Conservation (phyloP, 257 asterid species). For the Primulina huaijiensis region DNA sequence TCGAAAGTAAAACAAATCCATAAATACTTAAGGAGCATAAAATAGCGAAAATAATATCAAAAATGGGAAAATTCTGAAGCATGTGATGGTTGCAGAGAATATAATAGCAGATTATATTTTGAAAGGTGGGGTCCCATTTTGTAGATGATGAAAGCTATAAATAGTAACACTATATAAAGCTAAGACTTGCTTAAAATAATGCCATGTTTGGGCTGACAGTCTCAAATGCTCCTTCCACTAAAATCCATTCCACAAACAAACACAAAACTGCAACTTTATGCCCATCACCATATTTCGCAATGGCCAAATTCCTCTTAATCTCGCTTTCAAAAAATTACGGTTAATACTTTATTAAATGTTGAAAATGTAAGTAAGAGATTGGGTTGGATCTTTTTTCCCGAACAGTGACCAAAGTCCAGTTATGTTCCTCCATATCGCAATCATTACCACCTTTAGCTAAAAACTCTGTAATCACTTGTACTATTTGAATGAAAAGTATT, state of each 20-base stretch:
- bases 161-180: conserved; percentile 17
- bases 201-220: conserved; percentile 47
- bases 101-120: conserved; percentile 41
- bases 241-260: conserved; percentile 21
- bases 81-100: conserved; percentile 51
- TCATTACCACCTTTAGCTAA: no score
- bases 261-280: background rate
- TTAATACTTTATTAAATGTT: no score
- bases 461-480: no score
- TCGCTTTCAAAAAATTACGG: no score
- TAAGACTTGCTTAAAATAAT: background rate
- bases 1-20: no score
- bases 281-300: background rate
- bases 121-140: conserved; percentile 32
- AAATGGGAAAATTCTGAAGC: conserved; percentile 33
- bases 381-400: no score
- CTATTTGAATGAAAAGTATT: no score
- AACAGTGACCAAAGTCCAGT: no score
- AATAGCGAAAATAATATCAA: conserved; percentile 6
- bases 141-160: conserved; percentile 7
- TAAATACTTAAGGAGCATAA: background rate
- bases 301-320: no score
- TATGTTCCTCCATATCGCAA: no score
- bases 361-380: no score
- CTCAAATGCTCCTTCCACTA: conserved; percentile 40